Evolutionary conservation across 441 rosid genomes (phyloP).

Genomic region (Populus hybrid): DNA sequence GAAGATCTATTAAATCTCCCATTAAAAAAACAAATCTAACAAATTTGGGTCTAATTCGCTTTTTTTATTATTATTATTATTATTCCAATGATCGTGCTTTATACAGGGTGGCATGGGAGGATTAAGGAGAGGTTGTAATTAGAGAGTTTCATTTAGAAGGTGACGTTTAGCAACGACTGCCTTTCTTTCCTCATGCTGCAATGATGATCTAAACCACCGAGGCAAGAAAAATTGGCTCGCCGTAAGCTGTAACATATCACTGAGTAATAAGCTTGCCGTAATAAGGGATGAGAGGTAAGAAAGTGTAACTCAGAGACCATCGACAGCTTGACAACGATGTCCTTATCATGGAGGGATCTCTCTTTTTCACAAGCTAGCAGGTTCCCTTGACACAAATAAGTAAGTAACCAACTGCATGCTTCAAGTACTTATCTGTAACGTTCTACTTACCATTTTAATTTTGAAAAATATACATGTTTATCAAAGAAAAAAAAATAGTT

Average conservation of each 20-base stretch:
- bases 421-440: neutral
- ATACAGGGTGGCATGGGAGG: neutral
- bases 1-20: neutral
- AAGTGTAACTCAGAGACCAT: neutral
- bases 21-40: neutral
- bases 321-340: neutral
- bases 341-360: neutral
- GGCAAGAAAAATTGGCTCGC: too few relatives aligned
- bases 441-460: neutral
- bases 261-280: too few relatives aligned
- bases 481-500: too few relatives aligned
- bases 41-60: neutral
- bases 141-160: too few relatives aligned
- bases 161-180: too few relatives aligned
- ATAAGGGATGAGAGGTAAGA: neutral
- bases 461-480: neutral
- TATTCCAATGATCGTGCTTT: neutral
- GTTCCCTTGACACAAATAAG: neutral
- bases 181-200: too few relatives aligned
- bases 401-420: neutral
- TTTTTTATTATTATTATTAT: too few relatives aligned
- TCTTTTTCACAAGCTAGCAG: neutral
- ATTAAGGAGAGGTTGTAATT: too few relatives aligned
- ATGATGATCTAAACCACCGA: too few relatives aligned
- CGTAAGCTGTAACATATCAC: too few relatives aligned